phyloP scores from a whole-genome alignment of 768 basidiomycete genomes.

The Boletales sp. region DNA sequence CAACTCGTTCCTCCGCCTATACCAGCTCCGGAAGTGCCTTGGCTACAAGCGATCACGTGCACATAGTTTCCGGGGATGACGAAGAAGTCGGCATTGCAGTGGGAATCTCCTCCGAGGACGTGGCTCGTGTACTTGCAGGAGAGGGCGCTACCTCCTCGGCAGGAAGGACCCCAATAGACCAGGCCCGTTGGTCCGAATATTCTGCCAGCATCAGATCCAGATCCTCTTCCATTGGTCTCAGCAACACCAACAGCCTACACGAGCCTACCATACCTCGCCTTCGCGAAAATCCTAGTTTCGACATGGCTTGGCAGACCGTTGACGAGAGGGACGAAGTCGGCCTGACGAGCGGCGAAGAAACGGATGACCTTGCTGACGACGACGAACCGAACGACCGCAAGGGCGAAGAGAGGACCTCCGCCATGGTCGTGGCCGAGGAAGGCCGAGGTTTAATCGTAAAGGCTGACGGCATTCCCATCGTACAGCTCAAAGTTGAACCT shows the following conservation, averaged over 20 bases:
- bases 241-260: constrained; percentile 36
- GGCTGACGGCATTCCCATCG: constrained; percentile 58
- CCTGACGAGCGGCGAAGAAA: constrained; percentile 52
- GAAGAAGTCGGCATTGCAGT: constrained; percentile 51
- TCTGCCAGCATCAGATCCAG: constrained; percentile 62
- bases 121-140: constrained; percentile 56
- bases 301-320: constrained; percentile 69
- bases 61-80: constrained; percentile 57
- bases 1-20: constrained; percentile 75
- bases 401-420: constrained; percentile 71
- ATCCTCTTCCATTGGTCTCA: constrained; percentile 62
- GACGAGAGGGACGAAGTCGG: constrained; percentile 69
- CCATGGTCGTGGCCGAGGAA: constrained; percentile 77
- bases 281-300: constrained; percentile 69
- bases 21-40: constrained; percentile 66
- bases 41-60: constrained; percentile 62
- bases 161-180: constrained; percentile 55
- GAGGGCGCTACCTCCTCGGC: constrained; percentile 45
- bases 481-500: constrained; percentile 61
- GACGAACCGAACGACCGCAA: constrained; percentile 47
- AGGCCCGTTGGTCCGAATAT: constrained; percentile 74
- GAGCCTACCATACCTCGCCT: constrained; percentile 44
- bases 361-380: constrained; percentile 49
- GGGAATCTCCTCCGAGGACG: constrained; percentile 64
- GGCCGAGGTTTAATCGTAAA: constrained; percentile 81